Conservation (phyloP, 352 stramenopile species). For the Globisporangium parvum region DNA sequence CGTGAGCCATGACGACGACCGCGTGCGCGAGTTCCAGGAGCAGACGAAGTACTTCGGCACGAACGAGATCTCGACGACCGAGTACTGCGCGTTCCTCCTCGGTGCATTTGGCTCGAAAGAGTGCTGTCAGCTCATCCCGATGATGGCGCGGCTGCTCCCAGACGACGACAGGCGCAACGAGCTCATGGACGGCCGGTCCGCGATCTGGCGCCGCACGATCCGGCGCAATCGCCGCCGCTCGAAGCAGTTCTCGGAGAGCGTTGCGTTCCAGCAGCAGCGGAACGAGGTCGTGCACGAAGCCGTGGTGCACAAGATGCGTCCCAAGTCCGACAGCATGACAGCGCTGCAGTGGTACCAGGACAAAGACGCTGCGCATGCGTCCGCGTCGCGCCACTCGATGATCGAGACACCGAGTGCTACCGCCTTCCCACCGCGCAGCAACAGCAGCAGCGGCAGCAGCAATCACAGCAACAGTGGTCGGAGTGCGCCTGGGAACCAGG, state of each 20-base stretch:
- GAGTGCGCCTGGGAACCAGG: slow-evolving; percentile 11
- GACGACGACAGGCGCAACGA: slow-evolving; percentile 57
- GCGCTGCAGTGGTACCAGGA: slow-evolving; percentile 14
- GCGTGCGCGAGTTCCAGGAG: slow-evolving; percentile 73
- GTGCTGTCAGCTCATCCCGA: slow-evolving; percentile 60
- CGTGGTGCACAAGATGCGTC: slow-evolving; percentile 24
- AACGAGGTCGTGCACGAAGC: slow-evolving; percentile 29
- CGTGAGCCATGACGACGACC: slow-evolving; percentile 59
- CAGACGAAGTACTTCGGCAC: slow-evolving; percentile 75
- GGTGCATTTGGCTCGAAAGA: slow-evolving; percentile 59
- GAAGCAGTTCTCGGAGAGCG: slow-evolving; percentile 75
- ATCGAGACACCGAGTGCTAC: slow-evolving; percentile 20
- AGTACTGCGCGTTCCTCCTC: slow-evolving; percentile 73
- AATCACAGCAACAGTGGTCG: slow-evolving; percentile 12
- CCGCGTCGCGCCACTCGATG: slow-evolving; percentile 23
- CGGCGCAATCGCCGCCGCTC: slow-evolving; percentile 63
- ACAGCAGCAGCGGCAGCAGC: slow-evolving; percentile 9
- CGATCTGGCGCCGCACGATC: slow-evolving; percentile 52
- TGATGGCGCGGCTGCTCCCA: slow-evolving; percentile 68
- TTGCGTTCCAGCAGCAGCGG: slow-evolving; percentile 60
- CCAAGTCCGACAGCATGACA: slow-evolving; percentile 46
- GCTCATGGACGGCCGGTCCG: slow-evolving; percentile 51
- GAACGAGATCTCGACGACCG: slow-evolving; percentile 56
- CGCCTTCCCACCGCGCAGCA: neutral
- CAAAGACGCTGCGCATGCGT: neutral